Percentiles rank a stretch among this genome's conserved stretches.
These are phyloP conservation scores for Heritiera fomes DNA, from an alignment of 345 rosid genomes.

Conservation along the genomic window DNA sequence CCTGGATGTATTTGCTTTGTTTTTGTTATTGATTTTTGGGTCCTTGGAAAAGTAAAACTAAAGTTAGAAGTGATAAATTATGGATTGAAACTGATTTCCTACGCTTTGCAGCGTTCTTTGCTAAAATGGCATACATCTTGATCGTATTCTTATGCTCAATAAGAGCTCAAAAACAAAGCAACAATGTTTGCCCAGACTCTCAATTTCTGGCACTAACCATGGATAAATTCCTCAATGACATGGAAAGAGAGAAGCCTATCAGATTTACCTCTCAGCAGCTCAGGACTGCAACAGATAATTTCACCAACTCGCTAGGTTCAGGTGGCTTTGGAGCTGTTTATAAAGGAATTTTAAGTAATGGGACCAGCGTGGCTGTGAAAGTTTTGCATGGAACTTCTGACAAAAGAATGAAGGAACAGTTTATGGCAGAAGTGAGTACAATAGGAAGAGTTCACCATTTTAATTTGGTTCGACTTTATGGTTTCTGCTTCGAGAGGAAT, in stretches of 20 bases:
- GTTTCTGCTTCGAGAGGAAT: slow-evolving; percentile 36
- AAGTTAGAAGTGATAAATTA: not conserved
- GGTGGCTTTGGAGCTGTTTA: slow-evolving; percentile 23
- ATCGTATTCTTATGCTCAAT: not conserved
- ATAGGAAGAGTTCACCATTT: slow-evolving; percentile 45
- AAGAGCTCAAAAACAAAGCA: not conserved
- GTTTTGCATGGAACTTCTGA: slow-evolving; percentile 45
- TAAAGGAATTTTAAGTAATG: slow-evolving; percentile 26
- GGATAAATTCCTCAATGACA: slow-evolving; percentile 20
- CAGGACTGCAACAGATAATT: slow-evolving; percentile 18
- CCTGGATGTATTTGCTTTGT: not conserved
- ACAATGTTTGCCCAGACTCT: not conserved
- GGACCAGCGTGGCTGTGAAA: slow-evolving; percentile 54
- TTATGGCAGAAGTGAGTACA: slow-evolving; percentile 46
- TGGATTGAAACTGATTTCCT: not conserved
- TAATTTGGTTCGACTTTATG: slow-evolving; percentile 38
- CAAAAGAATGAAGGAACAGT: slow-evolving; percentile 54
- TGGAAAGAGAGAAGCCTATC: slow-evolving; percentile 28
- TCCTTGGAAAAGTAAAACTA: not conserved
- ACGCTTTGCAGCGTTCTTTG: not conserved
- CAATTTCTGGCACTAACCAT: not conserved
- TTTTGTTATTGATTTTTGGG: not conserved
- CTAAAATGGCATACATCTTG: not conserved
- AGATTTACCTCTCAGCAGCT: slow-evolving; percentile 26
- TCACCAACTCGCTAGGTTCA: slow-evolving; percentile 17